phyloP scores from a whole-genome alignment of 306 rosid genomes.

The Vigna unguiculata region DNA sequence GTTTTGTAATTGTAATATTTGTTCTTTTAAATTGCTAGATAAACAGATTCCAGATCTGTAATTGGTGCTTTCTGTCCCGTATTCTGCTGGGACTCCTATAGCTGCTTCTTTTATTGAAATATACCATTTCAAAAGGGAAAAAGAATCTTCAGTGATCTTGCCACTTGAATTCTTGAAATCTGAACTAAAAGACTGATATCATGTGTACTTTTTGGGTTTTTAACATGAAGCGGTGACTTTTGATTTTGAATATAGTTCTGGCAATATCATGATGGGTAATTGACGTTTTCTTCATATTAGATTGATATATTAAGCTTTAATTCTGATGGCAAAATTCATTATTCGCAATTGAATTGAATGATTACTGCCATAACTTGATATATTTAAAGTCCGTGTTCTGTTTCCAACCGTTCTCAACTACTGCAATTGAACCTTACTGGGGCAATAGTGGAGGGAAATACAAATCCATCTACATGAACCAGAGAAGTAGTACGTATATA shows the following conservation, averaged over 20 bases:
- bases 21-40: conserved; percentile 14
- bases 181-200: background rate
- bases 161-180: conserved; percentile 2
- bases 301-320: background rate
- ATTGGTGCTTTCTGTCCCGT: conserved; percentile 7
- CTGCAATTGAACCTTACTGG: background rate
- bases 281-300: background rate
- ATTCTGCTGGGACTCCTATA: background rate
- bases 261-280: background rate
- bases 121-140: background rate
- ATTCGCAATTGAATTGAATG: background rate
- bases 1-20: conserved; percentile 31
- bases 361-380: background rate
- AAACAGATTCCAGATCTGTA: background rate
- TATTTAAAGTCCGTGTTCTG: background rate
- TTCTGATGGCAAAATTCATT: background rate
- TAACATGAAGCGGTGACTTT: background rate
- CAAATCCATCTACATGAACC: background rate
- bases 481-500: background rate
- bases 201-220: background rate
- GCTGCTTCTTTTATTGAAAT: background rate
- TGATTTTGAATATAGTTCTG: background rate
- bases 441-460: background rate
- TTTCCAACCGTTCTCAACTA: background rate
- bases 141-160: background rate